Conservation (phyloP, 2,329 filamentous ascomycete genomes). For the Microcyclospora pomicola region DNA sequence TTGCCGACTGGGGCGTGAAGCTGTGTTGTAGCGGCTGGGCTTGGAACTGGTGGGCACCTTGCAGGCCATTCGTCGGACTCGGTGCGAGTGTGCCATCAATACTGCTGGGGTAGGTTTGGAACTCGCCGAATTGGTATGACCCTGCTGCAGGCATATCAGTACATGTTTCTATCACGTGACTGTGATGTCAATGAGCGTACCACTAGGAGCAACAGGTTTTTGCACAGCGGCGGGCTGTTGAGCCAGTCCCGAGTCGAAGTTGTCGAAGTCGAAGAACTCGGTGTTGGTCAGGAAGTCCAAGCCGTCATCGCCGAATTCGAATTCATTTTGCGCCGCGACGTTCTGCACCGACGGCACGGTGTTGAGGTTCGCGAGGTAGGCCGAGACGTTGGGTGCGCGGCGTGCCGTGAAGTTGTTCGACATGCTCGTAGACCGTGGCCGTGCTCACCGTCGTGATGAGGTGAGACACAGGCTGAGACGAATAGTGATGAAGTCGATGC, state of each 20-base stretch:
- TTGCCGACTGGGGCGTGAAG: constrained; percentile 11
- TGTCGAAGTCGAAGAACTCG: constrained; percentile 56
- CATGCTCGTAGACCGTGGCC: constrained; percentile 33
- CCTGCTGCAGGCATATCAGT: constrained; percentile 12
- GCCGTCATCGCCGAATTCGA: constrained; percentile 40
- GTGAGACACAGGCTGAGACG: too few relatives aligned
- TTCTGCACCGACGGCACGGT: constrained; percentile 51
- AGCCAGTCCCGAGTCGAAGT: constrained; percentile 7
- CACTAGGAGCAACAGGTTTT: constrained; percentile 1
- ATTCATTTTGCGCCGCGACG: constrained; percentile 40
- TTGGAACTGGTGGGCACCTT: constrained; percentile 16
- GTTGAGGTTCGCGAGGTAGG: constrained; percentile 80
- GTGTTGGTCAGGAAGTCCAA: constrained; percentile 44
- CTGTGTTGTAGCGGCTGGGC: constrained; percentile 9
- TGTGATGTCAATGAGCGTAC: constrained; percentile 4
- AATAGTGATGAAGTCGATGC: too few relatives aligned
- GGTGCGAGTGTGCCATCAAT: constrained; percentile 9
- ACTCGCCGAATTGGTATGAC: constrained; percentile 35
- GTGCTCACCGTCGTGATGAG: too few relatives aligned
- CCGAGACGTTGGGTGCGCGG: constrained; percentile 73
- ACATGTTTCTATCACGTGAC: not conserved
- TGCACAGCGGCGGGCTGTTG: not conserved
- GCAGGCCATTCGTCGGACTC: constrained; percentile 15
- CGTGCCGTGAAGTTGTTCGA: constrained; percentile 62
- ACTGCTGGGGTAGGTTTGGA: constrained; percentile 24